A percentile compares a stretch with the other conserved stretches of the same genome.
Evolutionary conservation across 805 yeast genomes (phyloP).

Genomic region (Saccharomycopsis fodiens): DNA sequence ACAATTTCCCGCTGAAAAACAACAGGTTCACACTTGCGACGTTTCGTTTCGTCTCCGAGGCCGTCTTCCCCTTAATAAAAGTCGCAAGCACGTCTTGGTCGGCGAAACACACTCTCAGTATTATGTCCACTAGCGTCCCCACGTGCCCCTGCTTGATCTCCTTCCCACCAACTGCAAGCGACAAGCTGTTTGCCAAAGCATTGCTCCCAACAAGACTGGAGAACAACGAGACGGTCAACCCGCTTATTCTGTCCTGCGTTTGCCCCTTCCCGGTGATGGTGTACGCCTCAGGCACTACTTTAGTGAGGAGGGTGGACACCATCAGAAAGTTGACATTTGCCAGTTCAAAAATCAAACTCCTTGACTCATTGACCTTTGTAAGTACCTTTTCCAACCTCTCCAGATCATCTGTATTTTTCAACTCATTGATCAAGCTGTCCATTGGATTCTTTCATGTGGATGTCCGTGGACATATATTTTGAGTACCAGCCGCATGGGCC

Average conservation of each 20-base stretch:
- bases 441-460: not conserved
- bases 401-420: not conserved
- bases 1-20: conserved; percentile 13
- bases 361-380: not conserved
- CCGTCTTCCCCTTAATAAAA: too few relatives aligned
- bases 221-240: conserved; percentile 3
- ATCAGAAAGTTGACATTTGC: conserved; percentile 16
- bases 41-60: conserved; percentile 3
- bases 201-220: conserved; percentile 10
- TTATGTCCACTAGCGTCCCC: not conserved
- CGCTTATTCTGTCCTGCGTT: not conserved
- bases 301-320: conserved; percentile 7
- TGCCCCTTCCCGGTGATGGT: not conserved
- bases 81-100: not conserved
- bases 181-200: conserved; percentile 4
- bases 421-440: not conserved
- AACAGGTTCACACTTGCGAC: conserved; percentile 4
- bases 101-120: not conserved
- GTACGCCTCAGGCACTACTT: conserved; percentile 14
- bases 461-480: too few relatives aligned
- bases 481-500: not conserved
- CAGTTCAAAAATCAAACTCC: not conserved
- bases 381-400: not conserved
- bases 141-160: not conserved
- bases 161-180: not conserved